Evolutionary conservation across 495 filamentous ascomycete species (phyloP).

Genomic region (Penicillium arizonense): DNA sequence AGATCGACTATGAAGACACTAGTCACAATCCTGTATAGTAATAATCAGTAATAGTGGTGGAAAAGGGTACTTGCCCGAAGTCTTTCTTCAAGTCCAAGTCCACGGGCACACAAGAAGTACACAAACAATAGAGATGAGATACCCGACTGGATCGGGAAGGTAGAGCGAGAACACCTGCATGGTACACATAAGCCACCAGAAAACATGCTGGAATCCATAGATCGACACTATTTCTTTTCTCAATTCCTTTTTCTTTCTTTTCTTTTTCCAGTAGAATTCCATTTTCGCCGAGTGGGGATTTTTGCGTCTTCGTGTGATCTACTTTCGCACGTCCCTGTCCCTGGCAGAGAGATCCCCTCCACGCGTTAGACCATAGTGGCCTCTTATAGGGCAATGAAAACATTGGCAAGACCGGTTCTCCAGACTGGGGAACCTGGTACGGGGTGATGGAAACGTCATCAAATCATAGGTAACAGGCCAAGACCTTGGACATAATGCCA

Average conservation of each 20-base stretch:
- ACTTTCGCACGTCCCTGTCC: slow-evolving; percentile 24
- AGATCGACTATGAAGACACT: neutral
- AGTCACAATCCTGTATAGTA: neutral
- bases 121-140: neutral
- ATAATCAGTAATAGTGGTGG: neutral
- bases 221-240: slow-evolving; percentile 7
- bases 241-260: slow-evolving; percentile 12
- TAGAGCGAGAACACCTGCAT: slow-evolving; percentile 3
- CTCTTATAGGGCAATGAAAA: neutral
- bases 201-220: slow-evolving; percentile 13
- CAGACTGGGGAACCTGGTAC: neutral
- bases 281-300: neutral
- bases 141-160: neutral
- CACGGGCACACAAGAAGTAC: no score
- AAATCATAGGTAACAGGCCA: no score
- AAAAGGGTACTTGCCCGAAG: neutral
- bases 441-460: neutral
- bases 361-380: neutral
- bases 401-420: slow-evolving; percentile 6
- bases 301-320: slow-evolving; percentile 20
- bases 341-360: slow-evolving; percentile 18
- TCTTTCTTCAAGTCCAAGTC: no score
- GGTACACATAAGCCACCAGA: slow-evolving; percentile 1
- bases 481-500: no score
- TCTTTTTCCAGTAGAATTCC: slow-evolving; percentile 23